Evolutionary conservation across 371 early-diverging fungal genomes (phyloP).

Genomic region (Haplosporangium sp.): DNA sequence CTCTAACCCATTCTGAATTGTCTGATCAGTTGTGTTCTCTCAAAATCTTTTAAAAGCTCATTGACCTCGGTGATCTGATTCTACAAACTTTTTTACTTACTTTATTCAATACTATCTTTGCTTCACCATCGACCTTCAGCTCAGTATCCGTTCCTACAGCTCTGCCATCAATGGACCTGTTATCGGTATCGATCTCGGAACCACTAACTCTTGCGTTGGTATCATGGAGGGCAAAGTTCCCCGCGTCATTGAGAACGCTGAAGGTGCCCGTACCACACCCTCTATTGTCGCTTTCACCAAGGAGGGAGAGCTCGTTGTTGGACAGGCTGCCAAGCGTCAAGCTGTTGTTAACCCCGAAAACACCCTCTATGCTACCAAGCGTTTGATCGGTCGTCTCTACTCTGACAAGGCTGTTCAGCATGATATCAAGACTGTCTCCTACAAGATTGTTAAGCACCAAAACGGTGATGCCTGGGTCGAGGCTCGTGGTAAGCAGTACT

Average conservation of each 20-base stretch:
- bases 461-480: constrained; percentile 99
- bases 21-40: constrained; percentile 2
- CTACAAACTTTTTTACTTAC: background rate
- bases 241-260: constrained; percentile 96
- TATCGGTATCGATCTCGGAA: constrained; percentile 99
- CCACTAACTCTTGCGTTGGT: constrained; percentile 99
- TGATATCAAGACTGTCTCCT: constrained; percentile 90
- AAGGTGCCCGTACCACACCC: constrained; percentile 98
- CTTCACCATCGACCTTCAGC: constrained; percentile 12
- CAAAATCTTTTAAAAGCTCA: background rate
- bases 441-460: constrained; percentile 89
- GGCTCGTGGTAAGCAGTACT: constrained; percentile 91
- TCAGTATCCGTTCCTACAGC: constrained; percentile 60
- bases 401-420: constrained; percentile 89
- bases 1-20: background rate
- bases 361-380: constrained; percentile 96
- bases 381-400: constrained; percentile 96
- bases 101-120: background rate
- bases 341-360: constrained; percentile 95
- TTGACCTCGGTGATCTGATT: constrained; percentile 13
- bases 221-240: constrained; percentile 98
- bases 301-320: constrained; percentile 95
- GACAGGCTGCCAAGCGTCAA: constrained; percentile 96
- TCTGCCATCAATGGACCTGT: constrained; percentile 90
- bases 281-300: constrained; percentile 96